phyloP scores from a whole-genome alignment of 805 yeast genomes.

The Spencermartinsiella europaea region DNA sequence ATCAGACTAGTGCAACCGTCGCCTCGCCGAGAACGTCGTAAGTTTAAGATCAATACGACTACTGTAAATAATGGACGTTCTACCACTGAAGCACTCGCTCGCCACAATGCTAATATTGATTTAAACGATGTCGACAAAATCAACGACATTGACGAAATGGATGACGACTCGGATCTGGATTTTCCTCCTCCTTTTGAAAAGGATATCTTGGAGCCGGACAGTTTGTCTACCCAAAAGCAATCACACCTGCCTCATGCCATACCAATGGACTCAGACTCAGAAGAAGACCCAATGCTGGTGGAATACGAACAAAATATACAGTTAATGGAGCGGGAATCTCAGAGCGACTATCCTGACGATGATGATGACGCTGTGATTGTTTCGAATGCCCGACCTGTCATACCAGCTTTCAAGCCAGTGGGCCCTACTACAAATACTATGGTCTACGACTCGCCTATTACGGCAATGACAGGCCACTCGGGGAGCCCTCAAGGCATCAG shows the following conservation, averaged over 20 bases:
- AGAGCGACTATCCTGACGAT: not conserved
- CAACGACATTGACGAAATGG: not conserved
- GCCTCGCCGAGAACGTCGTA: not conserved
- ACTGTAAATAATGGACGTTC: not conserved
- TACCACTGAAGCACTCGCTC: too few relatives aligned
- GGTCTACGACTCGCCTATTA: too few relatives aligned
- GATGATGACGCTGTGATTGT: not conserved
- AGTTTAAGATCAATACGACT: not conserved
- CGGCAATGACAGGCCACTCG: too few relatives aligned
- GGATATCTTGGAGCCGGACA: not conserved
- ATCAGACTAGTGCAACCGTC: not conserved
- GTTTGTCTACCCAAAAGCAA: not conserved
- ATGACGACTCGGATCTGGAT: not conserved
- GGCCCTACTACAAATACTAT: not conserved
- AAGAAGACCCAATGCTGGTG: not conserved
- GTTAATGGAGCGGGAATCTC: too few relatives aligned
- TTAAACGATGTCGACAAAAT: too few relatives aligned
- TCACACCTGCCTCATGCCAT: not conserved
- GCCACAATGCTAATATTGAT: not conserved
- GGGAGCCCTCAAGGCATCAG: conserved; percentile 6
- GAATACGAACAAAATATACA: not conserved
- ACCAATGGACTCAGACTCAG: not conserved
- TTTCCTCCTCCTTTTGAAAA: not conserved
- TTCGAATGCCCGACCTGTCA: not conserved
- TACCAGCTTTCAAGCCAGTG: conserved; percentile 1